Base-by-base conservation (phyloP, 257 asterid genomes). In the Forsythia viridissima region DNA sequence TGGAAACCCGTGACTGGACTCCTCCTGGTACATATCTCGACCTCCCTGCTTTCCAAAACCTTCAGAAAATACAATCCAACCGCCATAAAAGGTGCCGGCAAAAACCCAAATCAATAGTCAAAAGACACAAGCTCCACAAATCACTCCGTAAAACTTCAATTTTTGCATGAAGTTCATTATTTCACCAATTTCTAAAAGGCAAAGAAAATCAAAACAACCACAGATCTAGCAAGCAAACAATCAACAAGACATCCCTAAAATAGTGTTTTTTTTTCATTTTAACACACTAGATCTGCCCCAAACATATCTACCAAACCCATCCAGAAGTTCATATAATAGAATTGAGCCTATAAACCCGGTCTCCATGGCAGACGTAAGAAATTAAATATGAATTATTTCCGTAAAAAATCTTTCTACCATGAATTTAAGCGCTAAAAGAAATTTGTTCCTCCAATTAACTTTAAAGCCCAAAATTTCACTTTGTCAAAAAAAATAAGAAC, bases 41-140 rank as follows among this genome's bases (percentile, higher is more conserved):
- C 91, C 93, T 82, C 94, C 97, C 91, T 93, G 97, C 96, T 93
- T 96, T 83, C 92, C 91, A 89, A 89, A 94, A 91, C 99, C 99
- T 96, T 89, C 90, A 91, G 89, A 86, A 78, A 77, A 84, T 52
- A 57, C 11, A 57, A 16, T 76, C 76, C 79, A 81, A 83, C 83
- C 80, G 81, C 84, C 82, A 83, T 72, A 65, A 77, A 59, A 30
- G 76, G 80, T 71, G 76, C 5, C 77, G 63, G 57, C 36, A 24
- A 74, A 67, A 81, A 76, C 77, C 79, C 59, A 80, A 48, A 48
- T 21, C 81, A 67, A 73, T 74, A 48, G 79, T 59, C 81, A n/a
- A n/a, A n/a, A 80, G 66, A 57, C 66, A 80, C 68, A 30, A 57
- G 30, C 42, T 18, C 10, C 46, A 82, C 59, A 52, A 37, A 16